Conservation (phyloP, 2,329 filamentous ascomycete species). For the Chaetomiaceae sp. region DNA sequence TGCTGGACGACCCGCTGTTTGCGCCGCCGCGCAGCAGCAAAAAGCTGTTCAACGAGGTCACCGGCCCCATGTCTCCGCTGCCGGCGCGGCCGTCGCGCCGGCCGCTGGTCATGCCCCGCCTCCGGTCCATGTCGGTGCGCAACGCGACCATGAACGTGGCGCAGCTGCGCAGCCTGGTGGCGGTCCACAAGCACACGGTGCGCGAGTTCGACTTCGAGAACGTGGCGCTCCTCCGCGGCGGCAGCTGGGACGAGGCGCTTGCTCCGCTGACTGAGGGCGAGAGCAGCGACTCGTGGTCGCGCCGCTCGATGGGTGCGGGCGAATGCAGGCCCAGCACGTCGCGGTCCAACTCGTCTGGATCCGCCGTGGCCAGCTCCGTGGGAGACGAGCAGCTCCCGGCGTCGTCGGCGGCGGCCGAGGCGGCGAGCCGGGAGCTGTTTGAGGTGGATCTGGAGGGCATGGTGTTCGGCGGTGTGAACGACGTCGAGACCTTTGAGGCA, state of each 20-base stretch:
- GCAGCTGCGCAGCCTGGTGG: conserved; percentile 65
- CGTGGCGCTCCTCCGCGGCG: conserved; percentile 59
- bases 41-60: conserved; percentile 60
- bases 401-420: conserved; percentile 49
- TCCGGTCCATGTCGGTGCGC: conserved; percentile 63
- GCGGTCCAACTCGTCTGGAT: conserved; percentile 15
- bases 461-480: conserved; percentile 29
- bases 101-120: conserved; percentile 58
- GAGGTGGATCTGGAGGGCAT: conserved; percentile 36
- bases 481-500: conserved; percentile 25
- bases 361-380: conserved; percentile 18
- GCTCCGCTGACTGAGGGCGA: conserved; percentile 55
- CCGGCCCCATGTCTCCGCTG: conserved; percentile 57
- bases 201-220: conserved; percentile 76
- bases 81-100: conserved; percentile 44
- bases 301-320: conserved; percentile 31
- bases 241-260: conserved; percentile 78
- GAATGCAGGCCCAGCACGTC: conserved; percentile 26
- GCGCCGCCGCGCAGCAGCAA: conserved; percentile 45
- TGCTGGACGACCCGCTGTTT: conserved; percentile 66
- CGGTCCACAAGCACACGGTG: conserved; percentile 59
- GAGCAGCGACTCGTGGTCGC: conserved; percentile 37
- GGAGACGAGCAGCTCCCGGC: conserved; percentile 37
- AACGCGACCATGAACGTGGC: conserved; percentile 66
- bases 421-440: conserved; percentile 46